Evolutionary conservation across 306 rosid species (phyloP), one percentile per base, ranked within the genome.

Genomic region (Phaseolus lunatus): DNA sequence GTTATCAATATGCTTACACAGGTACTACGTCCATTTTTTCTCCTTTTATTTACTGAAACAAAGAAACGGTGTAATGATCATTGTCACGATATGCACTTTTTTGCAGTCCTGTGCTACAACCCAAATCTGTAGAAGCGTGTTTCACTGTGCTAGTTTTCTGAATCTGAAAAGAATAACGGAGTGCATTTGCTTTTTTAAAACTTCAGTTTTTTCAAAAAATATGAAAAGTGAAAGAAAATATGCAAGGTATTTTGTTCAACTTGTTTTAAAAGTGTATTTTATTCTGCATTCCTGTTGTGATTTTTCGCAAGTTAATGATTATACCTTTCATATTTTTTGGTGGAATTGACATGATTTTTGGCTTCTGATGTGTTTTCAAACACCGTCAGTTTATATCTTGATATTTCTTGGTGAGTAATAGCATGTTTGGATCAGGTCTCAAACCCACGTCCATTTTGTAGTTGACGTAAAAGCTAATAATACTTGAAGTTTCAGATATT

Each of bases 1-100:
- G 22, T 66, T 33, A 49, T 81, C 80, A 24, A 48, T 75, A 59
- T 24, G 35, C 78, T 54, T 65, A 45, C 67, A 73, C 79, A 82
- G 82, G 76, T 54, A 72, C 66, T 45, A 9, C 2, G 54, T 35
- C 67, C 18, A 33, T 67, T 66, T 70, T 58, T 74, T 73, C 26
- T 73, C 67, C 18, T 33, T 29, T 27, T 43, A 14, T 56, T 41
- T 66, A 13, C 31, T 77, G 15, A 67, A n/a, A 24, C 65, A 24
- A 9, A 54, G 29, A 76, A 77, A 66, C 49, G 29, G 58, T 53
- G 18, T 26, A 7, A 67, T 76, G 52, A 33, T 26, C 35, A 33
- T 48, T 59, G 59, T 14, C 54, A 33, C 9, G 7, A 71, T 65
- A 70, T 56, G 66, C 37, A 49, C 48, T 77, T 16, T 70, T 70